Base-by-base conservation (phyloP, 2,329 filamentous ascomycete species). In the Sarocladiaceae sp. region DNA sequence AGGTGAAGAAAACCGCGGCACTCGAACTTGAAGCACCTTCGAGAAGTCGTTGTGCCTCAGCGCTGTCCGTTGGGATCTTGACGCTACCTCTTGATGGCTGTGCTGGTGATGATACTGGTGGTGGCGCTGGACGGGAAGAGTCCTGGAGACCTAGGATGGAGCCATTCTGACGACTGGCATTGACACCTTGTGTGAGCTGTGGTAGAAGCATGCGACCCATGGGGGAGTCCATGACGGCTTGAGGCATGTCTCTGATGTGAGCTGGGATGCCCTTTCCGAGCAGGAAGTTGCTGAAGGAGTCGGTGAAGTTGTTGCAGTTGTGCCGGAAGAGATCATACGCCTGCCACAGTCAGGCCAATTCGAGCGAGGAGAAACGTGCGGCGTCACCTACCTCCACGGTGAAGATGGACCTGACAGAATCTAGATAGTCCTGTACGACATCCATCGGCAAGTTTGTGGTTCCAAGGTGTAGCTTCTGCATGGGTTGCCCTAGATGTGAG, bases 231-330 rank as follows among this genome's bases (percentile, higher is more conserved):
- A 97, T 73, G 7, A 97, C 90, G 1, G 83, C 85, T 56, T 89
- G 76, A 0, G 91, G 91, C 59, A 97, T 82, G 52, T 83, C 88
- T 23, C 80, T 77, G 52, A 98, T 97, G 55, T 95, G 82, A 1
- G 82, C 76, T 0, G 93, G 93, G 48, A 97, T 97, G 3, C 88
- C 86, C 53, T 82, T 85, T 18, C 93, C 91, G 1, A 96, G 70
- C 0, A 97, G 71, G 51, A 97, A 97, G 63, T 87, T 93, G 50
- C 88, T 73, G 52, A 97, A 83, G 49, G 95, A 89, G 58, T 97
- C 91, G 3, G 86, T 88, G 64, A 97, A 98, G 63, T 96, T 96
- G 68, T 97, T 98, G 70, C 91, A 97, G 60, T 98, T 98, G 64
- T 96, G 89, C 55, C 68, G 87, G 61, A 78, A 95, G 4, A 96